Evolutionary conservation across 495 filamentous ascomycete genomes (phyloP), one percentile per base, ranked within the genome.

Genomic region (Bombardia bombarda): DNA sequence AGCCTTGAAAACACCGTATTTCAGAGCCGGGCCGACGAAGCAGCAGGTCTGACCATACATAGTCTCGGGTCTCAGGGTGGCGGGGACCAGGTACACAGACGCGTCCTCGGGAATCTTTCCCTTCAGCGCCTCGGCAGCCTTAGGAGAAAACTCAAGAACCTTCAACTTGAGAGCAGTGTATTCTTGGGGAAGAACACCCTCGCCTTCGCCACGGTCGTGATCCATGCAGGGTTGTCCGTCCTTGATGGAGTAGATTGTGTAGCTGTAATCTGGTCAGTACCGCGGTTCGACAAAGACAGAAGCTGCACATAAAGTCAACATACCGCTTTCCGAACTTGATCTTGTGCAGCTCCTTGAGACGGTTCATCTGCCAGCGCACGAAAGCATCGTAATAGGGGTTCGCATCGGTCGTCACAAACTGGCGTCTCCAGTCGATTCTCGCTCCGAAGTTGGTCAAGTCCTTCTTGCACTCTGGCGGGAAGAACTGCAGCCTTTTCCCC

Each of bases 31-130:
- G 24, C 86, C 83, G 39, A 96, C 86, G 53, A 96, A 96, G 60
- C 86, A 92, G 66, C 85, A 88, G 1, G 79, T 90, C 62, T 96
- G 90, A n/a, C 90, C 90, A 52, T 94, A 95, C 88, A 96, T 94
- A 9, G 90, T 96, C 68, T 96, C 90, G 7, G 90, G 86, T 50
- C 90, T 75, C 43, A 96, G 71, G 41, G 90, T 95, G 19, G 90
- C 90, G 8, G 90, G 81, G 22, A 95, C 78, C 49, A 96, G 83
- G 62, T 81, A 92, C 21, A 94, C 81, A 47, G 86, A 84, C 17
- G 84, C 83, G 49, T 73, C 75, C 3, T 79, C 74, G 16, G 87
- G 82, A 9, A 95, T 67, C 62, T 86, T 86, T 26, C 77, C 82
- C 45, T 75, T 68, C 17, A 96, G 62, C 26, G 72, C 63, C 41